Base-by-base conservation (phyloP, 2,329 filamentous ascomycete species). In the Stylonectria norvegica region DNA sequence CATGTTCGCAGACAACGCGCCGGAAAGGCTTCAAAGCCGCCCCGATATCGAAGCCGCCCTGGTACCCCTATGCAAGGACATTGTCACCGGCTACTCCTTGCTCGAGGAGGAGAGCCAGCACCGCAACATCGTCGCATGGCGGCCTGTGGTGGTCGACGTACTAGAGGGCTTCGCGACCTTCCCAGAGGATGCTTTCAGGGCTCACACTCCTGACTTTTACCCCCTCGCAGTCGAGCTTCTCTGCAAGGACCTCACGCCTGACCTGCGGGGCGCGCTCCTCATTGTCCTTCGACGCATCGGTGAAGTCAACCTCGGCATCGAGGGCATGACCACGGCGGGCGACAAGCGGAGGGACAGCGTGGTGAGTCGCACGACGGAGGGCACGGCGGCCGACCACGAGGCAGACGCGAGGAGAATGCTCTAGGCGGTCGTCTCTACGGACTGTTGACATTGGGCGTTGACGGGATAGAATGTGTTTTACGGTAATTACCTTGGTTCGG, bases 31-130 rank as follows among this genome's bases (percentile, higher is more conserved):
- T 42, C 83, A 85, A 45, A 89, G 80, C 55, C 80, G 90, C 29
- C 74, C 76, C 2, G 88, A 95, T 50, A 95, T 94, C 0, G 93
- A 98, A 68, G 83, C 83, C 28, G 94, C 93, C 1, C 75, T 99
- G 18, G 87, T 98, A 18, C 94, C 94, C 42, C 78, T 99, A 4
- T 98, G 93, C 70, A 88, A 86, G 57, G 93, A 98, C 63, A 95
- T 99, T 48, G 85, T 98, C 46, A 78, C 81, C 25, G 85, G 84
- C 11, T 99, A 95, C 64, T 81, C 89, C 9, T 73, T 76, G 4
- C 81, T 98, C 3, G 93, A 97, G 59, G 90, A 96, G 63, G 94
- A 98, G 60, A 94, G 88, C 19, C 93, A 98, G 66, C 90, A 97
- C 61, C 79, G 93, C 40, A 98, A 98, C 65, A 95, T 98, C 40